Base-by-base conservation (phyloP, 225 moss, liverwort and hornwort species). In the Sphagnum contortum region DNA sequence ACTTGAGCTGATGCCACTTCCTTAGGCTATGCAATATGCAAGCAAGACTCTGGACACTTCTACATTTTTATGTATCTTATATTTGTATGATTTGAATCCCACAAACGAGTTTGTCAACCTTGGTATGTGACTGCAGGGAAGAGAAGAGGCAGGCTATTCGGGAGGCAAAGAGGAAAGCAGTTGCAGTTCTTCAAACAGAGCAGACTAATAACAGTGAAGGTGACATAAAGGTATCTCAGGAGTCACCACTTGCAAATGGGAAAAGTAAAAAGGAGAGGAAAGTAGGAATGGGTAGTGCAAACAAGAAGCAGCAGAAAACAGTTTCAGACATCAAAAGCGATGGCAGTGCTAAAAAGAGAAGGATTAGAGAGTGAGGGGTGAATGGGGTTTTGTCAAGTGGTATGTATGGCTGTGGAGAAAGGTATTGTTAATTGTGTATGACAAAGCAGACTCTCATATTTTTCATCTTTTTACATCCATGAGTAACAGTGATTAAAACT, bases 121-220 rank as follows among this genome's bases (percentile, higher is more conserved):
- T 29, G 29, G 29, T 29, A 29, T 13, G 44, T 63, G 12, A 60
- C n/a, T n/a, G 29, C 76, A 89, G 89, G 71, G 91, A 88, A 71
- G 73, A 73, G 71, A 88, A 88, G 70, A 77, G 88, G 63, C 64
- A 78, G 64, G 77, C 77, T 56, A 59, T 88, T 67, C 86, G 86
- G 8, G 78, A 83, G 68, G 77, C 48, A 47, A 85, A 85, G 68
- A 83, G 88, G 78, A 91, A 79, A 73, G 53, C 72, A 7, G 69
- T 64, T n/a, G 12, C 57, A 13, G 69, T 12, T n/a, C 66, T 47
- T 46, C 55, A 12, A 46, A 7, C 46, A n/a, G 55, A 9, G 9
- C 48, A n/a, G 47, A 46, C 45, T 1, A 6, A 45, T 45, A 47
- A 3, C 0, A 7, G n/a, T 4, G 53, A 45, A 57, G 52, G 8